Evolutionary conservation across 2,329 filamentous ascomycete species (phyloP).

Genomic region (Ophiostoma ulmi): DNA sequence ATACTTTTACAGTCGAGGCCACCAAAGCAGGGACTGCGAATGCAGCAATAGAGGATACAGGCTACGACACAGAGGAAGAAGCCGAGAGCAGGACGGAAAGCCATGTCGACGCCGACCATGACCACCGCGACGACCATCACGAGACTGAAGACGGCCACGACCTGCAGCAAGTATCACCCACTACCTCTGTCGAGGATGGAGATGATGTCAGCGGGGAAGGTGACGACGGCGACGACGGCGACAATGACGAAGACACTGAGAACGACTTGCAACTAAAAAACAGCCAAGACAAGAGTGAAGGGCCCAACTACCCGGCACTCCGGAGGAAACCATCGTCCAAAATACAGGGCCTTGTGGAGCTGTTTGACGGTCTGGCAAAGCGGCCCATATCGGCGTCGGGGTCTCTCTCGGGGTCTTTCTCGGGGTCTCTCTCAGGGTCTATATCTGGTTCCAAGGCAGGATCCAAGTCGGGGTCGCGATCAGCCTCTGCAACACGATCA

Average conservation of each 20-base stretch:
- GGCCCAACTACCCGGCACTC: slow-evolving; percentile 14
- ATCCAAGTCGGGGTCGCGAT: neutral
- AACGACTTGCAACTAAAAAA: neutral
- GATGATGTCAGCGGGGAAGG: neutral
- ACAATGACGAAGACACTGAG: neutral
- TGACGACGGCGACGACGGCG: slow-evolving; percentile 3
- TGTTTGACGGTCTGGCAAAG: slow-evolving; percentile 41
- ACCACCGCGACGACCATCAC: slow-evolving; percentile 30
- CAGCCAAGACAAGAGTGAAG: neutral
- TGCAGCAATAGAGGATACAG: neutral
- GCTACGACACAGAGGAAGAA: neutral
- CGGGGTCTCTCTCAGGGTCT: neutral
- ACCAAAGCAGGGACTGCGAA: neutral
- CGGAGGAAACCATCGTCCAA: slow-evolving; percentile 34
- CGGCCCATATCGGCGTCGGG: neutral
- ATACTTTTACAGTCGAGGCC: neutral
- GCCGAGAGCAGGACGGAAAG: slow-evolving; percentile 23
- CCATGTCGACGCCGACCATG: neutral
- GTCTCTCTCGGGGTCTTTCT: neutral
- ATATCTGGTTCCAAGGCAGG: neutral
- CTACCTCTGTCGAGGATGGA: slow-evolving; percentile 42
- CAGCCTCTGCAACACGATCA: neutral
- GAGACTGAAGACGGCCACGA: slow-evolving; percentile 26
- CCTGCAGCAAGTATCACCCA: slow-evolving; percentile 40
- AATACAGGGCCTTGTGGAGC: slow-evolving; percentile 47